Percentiles rank a stretch among this genome's conserved stretches.
These are phyloP conservation scores for Rhizoclosmatium sp. DNA, from an alignment of 192 early-diverging fungal species.

Conservation along the genomic window DNA sequence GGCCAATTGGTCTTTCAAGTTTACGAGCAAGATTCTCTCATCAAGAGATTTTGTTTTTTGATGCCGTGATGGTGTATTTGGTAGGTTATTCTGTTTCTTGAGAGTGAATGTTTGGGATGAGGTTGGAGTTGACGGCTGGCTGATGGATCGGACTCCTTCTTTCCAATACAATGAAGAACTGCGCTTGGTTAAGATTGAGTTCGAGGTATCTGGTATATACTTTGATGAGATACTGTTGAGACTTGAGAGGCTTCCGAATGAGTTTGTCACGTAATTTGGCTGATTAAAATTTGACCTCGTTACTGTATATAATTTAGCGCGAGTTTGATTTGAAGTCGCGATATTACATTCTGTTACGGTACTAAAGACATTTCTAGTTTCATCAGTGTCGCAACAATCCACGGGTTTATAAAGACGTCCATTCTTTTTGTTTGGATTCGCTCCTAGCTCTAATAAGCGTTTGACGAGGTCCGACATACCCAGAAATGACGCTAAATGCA, in stretches of 20 bases:
- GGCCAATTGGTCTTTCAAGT: not conserved
- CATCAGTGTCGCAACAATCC: slow-evolving; percentile 72
- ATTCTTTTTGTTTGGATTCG: slow-evolving; percentile 61
- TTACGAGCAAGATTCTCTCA: not conserved
- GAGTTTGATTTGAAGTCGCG: too few relatives aligned
- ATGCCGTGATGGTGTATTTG: not conserved
- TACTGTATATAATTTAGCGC: too few relatives aligned
- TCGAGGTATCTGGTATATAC: too few relatives aligned
- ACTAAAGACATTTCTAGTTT: slow-evolving; percentile 55
- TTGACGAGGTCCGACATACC: slow-evolving; percentile 72
- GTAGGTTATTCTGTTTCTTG: not conserved
- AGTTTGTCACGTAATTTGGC: slow-evolving; percentile 12
- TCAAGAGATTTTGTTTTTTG: slow-evolving; percentile 24
- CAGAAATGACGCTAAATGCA: slow-evolving; percentile 70
- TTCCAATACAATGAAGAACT: not conserved
- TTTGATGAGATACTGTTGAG: too few relatives aligned
- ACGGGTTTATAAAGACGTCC: slow-evolving; percentile 70
- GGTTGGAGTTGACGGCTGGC: not conserved
- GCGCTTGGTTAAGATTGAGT: too few relatives aligned
- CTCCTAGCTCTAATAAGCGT: slow-evolving; percentile 60
- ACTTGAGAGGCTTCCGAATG: too few relatives aligned
- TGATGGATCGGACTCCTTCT: not conserved
- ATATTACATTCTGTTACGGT: slow-evolving; percentile 44
- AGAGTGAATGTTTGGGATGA: not conserved
- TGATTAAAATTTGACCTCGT: not conserved